Evolutionary conservation across 2,329 filamentous ascomycete genomes (phyloP).

Genomic region (Aureobasidium melanogenum): DNA sequence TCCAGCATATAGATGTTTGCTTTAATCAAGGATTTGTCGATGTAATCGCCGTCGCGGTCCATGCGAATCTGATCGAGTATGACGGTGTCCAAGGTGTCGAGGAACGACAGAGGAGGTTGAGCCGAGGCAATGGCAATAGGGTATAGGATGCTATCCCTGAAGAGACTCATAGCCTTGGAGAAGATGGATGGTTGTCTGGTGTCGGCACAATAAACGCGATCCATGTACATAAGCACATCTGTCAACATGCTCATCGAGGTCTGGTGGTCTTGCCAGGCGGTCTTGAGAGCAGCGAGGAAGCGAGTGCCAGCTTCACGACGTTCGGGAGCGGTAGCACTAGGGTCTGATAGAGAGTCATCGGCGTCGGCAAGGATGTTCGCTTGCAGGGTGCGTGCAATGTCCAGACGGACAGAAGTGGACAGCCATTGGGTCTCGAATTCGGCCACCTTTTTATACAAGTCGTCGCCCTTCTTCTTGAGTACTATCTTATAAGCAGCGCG

Average conservation of each 20-base stretch:
- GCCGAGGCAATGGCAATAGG: slow-evolving; percentile 39
- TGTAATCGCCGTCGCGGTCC: slow-evolving; percentile 82
- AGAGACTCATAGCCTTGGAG: slow-evolving; percentile 74
- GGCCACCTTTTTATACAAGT: slow-evolving; percentile 72
- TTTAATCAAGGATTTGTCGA: slow-evolving; percentile 73
- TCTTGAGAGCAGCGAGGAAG: slow-evolving; percentile 67
- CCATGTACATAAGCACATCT: slow-evolving; percentile 94
- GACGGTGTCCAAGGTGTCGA: slow-evolving; percentile 68
- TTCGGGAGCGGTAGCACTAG: slow-evolving; percentile 60
- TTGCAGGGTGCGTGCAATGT: slow-evolving; percentile 63
- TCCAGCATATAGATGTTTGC: slow-evolving; percentile 86
- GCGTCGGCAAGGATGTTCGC: slow-evolving; percentile 35
- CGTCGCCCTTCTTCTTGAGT: slow-evolving; percentile 72
- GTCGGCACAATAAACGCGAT: slow-evolving; percentile 72
- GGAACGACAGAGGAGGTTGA: slow-evolving; percentile 46
- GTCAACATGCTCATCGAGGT: slow-evolving; percentile 91
- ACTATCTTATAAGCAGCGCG: slow-evolving; percentile 91
- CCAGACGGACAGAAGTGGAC: slow-evolving; percentile 58
- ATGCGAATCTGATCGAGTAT: slow-evolving; percentile 86
- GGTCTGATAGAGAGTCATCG: slow-evolving; percentile 26
- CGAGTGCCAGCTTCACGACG: slow-evolving; percentile 70
- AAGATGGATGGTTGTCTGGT: slow-evolving; percentile 70
- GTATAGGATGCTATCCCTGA: slow-evolving; percentile 74
- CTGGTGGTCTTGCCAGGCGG: slow-evolving; percentile 82
- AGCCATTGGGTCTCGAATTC: slow-evolving; percentile 79